phyloP scores from a whole-genome alignment of 2,329 filamentous ascomycete species.

The Claviceps cyperi region DNA sequence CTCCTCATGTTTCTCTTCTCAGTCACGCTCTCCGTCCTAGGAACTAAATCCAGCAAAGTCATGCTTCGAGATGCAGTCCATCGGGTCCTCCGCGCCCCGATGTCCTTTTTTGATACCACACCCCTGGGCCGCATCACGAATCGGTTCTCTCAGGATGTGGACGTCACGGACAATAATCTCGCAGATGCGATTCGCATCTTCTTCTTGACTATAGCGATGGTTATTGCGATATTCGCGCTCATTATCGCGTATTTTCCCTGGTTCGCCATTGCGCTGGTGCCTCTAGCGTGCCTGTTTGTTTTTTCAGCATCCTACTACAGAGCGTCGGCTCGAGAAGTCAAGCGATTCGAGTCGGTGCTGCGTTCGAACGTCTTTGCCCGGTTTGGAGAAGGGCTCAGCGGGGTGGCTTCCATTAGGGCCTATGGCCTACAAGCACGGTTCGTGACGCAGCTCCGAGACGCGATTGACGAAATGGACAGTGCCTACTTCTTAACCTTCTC shows the following conservation, averaged over 20 bases:
- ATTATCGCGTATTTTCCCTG: slow-evolving; percentile 95
- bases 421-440: slow-evolving; percentile 75
- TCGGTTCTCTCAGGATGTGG: slow-evolving; percentile 87
- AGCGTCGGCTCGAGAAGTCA: slow-evolving; percentile 81
- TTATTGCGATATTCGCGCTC: slow-evolving; percentile 69
- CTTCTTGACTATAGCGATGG: slow-evolving; percentile 70
- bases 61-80: slow-evolving; percentile 72
- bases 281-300: slow-evolving; percentile 62
- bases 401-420: slow-evolving; percentile 73
- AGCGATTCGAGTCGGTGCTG: slow-evolving; percentile 81
- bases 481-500: slow-evolving; percentile 93
- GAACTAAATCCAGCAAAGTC: slow-evolving; percentile 66
- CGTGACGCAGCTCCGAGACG: slow-evolving; percentile 47
- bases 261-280: slow-evolving; percentile 50
- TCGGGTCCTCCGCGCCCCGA: slow-evolving; percentile 56
- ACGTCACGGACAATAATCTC: slow-evolving; percentile 90
- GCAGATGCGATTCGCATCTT: slow-evolving; percentile 89
- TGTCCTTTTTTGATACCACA: slow-evolving; percentile 95
- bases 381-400: slow-evolving; percentile 78
- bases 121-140: slow-evolving; percentile 92
- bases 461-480: slow-evolving; percentile 83
- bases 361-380: slow-evolving; percentile 80
- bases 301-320: slow-evolving; percentile 80
- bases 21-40: slow-evolving; percentile 59
- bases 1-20: slow-evolving; percentile 70